phyloP scores from a whole-genome alignment of 306 rosid genomes.

The Cajanus cajan region DNA sequence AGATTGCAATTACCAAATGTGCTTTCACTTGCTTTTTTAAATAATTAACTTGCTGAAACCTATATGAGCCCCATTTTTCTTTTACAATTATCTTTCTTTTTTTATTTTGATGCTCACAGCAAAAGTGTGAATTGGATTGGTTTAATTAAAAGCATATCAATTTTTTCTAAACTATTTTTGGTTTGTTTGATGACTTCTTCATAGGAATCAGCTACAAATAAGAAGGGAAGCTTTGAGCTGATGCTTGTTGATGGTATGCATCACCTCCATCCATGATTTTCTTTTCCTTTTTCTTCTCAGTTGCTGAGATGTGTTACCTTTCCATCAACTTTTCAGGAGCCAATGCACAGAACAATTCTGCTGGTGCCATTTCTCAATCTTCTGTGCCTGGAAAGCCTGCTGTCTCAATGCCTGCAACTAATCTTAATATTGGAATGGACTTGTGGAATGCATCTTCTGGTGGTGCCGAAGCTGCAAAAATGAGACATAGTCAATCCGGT shows the following conservation, averaged over 20 bases:
- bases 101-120: neutral
- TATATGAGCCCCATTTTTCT: neutral
- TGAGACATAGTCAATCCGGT: constrained; percentile 58
- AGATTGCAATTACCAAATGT: neutral
- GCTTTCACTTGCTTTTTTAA: constrained; percentile 16
- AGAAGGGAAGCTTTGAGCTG: constrained; percentile 88
- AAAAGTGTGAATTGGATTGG: constrained; percentile 4
- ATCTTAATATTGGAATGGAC: constrained; percentile 95
- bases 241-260: constrained; percentile 92
- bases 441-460: constrained; percentile 78
- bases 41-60: neutral
- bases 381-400: constrained; percentile 70
- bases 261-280: neutral
- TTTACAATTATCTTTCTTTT: neutral
- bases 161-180: neutral
- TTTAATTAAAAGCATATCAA: neutral
- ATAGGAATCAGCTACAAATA: constrained; percentile 68
- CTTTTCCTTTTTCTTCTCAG: neutral
- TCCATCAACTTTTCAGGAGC: constrained; percentile 57
- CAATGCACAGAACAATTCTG: constrained; percentile 66
- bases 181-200: constrained; percentile 2
- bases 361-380: constrained; percentile 45
- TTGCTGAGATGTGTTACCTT: constrained; percentile 22
- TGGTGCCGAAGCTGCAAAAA: constrained; percentile 57
- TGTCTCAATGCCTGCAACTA: constrained; percentile 62